These are phyloP conservation scores for Fusarium chuoi DNA, from an alignment of 2,329 filamentous ascomycete species.

Conservation along the genomic window DNA sequence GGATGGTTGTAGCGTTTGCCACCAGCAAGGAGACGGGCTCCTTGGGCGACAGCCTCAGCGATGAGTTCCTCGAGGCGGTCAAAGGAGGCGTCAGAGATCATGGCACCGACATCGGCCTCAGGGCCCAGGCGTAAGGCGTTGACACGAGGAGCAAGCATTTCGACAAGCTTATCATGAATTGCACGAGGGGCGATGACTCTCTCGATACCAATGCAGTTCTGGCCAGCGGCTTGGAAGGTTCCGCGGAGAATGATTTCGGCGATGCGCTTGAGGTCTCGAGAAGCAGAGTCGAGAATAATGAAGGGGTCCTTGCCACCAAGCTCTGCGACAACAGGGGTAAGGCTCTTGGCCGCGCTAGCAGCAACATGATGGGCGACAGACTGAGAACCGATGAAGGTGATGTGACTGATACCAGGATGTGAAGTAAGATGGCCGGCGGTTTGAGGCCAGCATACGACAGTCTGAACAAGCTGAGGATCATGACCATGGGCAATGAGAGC, in stretches of 20 bases:
- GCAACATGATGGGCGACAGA: slow-evolving; percentile 90
- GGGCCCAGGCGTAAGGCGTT: slow-evolving; percentile 80
- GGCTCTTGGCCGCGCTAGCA: slow-evolving; percentile 81
- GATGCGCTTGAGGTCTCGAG: slow-evolving; percentile 74
- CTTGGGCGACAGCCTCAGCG: slow-evolving; percentile 77
- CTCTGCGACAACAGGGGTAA: slow-evolving; percentile 92
- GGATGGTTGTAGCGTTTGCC: slow-evolving; percentile 79
- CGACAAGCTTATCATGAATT: slow-evolving; percentile 79
- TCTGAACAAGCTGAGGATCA: slow-evolving; percentile 83
- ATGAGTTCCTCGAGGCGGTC: slow-evolving; percentile 80
- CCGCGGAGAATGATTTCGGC: slow-evolving; percentile 88
- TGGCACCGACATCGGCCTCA: slow-evolving; percentile 84
- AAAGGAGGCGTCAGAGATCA: slow-evolving; percentile 85
- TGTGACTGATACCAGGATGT: slow-evolving; percentile 83
- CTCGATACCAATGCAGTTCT: slow-evolving; percentile 98
- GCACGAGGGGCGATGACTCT: slow-evolving; percentile 83
- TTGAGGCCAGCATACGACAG: slow-evolving; percentile 86
- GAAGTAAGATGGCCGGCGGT: slow-evolving; percentile 84
- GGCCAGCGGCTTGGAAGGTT: slow-evolving; percentile 92
- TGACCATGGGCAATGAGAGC: slow-evolving; percentile 87
- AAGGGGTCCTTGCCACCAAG: slow-evolving; percentile 95
- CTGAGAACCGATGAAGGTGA: slow-evolving; percentile 95
- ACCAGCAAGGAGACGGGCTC: slow-evolving; percentile 84
- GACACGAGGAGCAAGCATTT: slow-evolving; percentile 78
- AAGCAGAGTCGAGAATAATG: slow-evolving; percentile 84